These are phyloP conservation scores for Dactylellina parvicollis DNA, from an alignment of 2,329 filamentous ascomycete genomes.

Conservation along the genomic window DNA sequence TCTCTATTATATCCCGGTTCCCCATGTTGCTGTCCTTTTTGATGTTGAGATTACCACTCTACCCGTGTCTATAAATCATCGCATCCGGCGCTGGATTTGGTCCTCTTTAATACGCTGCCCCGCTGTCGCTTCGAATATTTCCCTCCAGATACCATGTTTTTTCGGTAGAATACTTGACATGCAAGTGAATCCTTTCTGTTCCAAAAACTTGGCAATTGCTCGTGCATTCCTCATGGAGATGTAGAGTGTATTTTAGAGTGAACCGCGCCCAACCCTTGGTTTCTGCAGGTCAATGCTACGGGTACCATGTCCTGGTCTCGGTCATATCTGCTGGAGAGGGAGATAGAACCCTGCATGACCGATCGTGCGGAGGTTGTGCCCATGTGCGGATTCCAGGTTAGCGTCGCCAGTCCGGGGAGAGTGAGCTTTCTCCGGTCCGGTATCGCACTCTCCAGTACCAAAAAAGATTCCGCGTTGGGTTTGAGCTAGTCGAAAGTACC, in stretches of 20 bases:
- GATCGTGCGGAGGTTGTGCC: neutral
- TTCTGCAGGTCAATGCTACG: neutral
- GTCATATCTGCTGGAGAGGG: too few relatives aligned
- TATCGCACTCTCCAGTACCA: constrained; percentile 41
- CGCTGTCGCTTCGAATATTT: neutral
- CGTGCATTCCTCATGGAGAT: neutral
- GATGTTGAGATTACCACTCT: neutral
- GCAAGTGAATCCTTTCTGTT: too few relatives aligned
- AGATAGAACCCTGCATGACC: too few relatives aligned
- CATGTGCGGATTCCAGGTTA: neutral
- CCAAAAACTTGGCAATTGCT: too few relatives aligned
- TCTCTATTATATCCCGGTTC: neutral
- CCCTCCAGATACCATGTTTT: neutral
- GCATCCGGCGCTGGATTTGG: constrained; percentile 43
- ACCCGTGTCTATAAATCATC: constrained; percentile 45
- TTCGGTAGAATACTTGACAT: too few relatives aligned
- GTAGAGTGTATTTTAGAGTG: neutral
- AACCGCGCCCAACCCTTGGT: neutral
- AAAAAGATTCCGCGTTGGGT: constrained; percentile 19
- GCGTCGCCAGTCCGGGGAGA: constrained; percentile 20
- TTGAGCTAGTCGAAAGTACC: neutral
- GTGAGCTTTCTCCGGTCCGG: constrained; percentile 44
- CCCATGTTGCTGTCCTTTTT: neutral
- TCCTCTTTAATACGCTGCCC: constrained; percentile 8
- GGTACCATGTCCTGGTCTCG: constrained; percentile 1